Evolutionary conservation across 1,139 yeast species (phyloP).

Genomic region (Protomyces pachydermus): DNA sequence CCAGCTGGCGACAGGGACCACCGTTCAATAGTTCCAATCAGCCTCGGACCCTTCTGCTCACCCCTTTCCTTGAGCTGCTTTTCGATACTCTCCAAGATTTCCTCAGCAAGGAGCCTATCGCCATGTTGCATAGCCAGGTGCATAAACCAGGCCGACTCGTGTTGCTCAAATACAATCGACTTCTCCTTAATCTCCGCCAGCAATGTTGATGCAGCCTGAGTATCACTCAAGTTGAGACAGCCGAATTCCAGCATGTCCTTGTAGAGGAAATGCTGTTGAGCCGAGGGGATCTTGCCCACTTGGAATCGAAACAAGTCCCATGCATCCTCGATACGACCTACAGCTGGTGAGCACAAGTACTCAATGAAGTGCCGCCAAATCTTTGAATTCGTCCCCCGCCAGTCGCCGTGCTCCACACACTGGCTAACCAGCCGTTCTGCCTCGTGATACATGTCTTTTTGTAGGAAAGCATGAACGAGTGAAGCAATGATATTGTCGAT

Average conservation of each 20-base stretch:
- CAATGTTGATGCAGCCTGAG: slow-evolving; percentile 1
- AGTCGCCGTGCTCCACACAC: neutral
- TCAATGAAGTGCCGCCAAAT: slow-evolving; percentile 2
- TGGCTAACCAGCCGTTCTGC: slow-evolving; percentile 10
- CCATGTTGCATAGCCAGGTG: slow-evolving; percentile 11
- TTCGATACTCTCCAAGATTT: slow-evolving; percentile 1
- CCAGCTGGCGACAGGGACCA: neutral
- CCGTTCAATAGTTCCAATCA: neutral
- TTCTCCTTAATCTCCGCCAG: neutral
- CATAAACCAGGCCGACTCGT: neutral
- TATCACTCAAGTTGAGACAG: slow-evolving; percentile 1
- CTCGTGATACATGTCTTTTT: neutral
- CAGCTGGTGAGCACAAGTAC: neutral
- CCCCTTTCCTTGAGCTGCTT: neutral
- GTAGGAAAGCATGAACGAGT: neutral
- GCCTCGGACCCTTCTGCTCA: neutral
- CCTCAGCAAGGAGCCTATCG: slow-evolving; percentile 11
- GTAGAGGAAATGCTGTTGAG: neutral
- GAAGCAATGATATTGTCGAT: neutral
- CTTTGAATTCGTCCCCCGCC: slow-evolving; percentile 14
- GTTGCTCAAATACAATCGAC: neutral
- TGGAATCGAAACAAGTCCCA: slow-evolving; percentile 15
- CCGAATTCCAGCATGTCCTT: neutral
- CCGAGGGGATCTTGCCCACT: neutral
- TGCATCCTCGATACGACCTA: slow-evolving; percentile 6